Evolutionary conservation across 768 basidiomycete species (phyloP), one percentile per base, ranked within the genome.

Genomic region (Suillus subluteus): DNA sequence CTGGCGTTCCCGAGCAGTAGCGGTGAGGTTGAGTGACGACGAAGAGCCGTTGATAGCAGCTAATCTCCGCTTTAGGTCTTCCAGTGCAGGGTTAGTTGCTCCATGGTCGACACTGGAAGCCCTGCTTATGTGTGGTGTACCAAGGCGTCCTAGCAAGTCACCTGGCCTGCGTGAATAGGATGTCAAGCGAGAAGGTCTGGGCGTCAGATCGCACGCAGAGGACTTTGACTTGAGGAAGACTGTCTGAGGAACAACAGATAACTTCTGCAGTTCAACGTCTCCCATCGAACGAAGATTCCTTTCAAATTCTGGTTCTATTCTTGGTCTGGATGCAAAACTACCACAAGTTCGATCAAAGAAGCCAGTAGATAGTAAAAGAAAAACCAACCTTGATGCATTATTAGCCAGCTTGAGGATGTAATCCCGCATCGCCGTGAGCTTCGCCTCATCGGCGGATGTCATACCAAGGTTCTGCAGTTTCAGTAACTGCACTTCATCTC

Each of bases 381-480:
- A 30, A 18, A 69, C 82, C 23, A 68, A 92, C 93, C 91, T 95
- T 46, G 91, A 87, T 0, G 88, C 88, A 2, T 91, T 88, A 67
- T 89, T 88, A 0, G 95, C 92, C 9, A 96, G 83, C 73, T 95
- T 96, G 62, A 92, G 76, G 54, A 94, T 89, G 73, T 97, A 95
- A 68, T 97, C 95, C 26, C 91, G 83, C 88, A 99, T 88, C 0
- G 93, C 88, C n/a, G 88, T 80, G 26, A 99, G 80, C 75, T 99
- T 98, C 64, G 80, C 84, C 75, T 98, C 96, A 72, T 97, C 96
- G 32, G 82, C 81, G 3, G 84, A 67, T 1, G 87, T 90, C 91
- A 98, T 95, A 2, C 96, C 97, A 18, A 98, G 79, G 73, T 95
- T 91, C 69, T 94, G 92, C 50, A 98, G 76, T 76, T 92, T 95